Conservation (phyloP, 352 stramenopile species). For the Phytophthora hibernalis region DNA sequence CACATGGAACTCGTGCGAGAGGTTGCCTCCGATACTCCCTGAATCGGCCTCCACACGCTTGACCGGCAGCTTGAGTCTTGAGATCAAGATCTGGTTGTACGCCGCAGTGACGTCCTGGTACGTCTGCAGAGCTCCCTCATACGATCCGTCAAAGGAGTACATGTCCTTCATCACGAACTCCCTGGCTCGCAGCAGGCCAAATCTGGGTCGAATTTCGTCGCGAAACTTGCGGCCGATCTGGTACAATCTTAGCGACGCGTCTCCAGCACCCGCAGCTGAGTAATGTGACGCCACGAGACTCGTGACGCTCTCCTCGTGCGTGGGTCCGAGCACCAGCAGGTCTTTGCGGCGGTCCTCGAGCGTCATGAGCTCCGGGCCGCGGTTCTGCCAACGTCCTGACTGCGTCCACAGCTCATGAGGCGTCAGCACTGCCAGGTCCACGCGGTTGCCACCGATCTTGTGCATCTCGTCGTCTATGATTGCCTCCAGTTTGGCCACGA, state of each 20-base stretch:
- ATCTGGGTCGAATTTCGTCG: slow-evolving; percentile 89
- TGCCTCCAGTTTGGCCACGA: slow-evolving; percentile 80
- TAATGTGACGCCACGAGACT: slow-evolving; percentile 79
- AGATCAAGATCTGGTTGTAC: slow-evolving; percentile 80
- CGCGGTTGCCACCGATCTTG: slow-evolving; percentile 81
- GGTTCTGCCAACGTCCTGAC: slow-evolving; percentile 84
- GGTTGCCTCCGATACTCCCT: slow-evolving; percentile 87
- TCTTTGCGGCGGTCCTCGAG: slow-evolving; percentile 80
- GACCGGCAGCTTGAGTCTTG: slow-evolving; percentile 70
- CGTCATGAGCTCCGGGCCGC: slow-evolving; percentile 84
- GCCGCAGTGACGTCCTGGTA: slow-evolving; percentile 83
- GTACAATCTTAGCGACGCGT: slow-evolving; percentile 79
- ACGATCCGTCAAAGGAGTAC: slow-evolving; percentile 88
- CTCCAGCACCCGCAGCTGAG: slow-evolving; percentile 32
- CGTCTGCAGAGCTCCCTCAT: slow-evolving; percentile 62
- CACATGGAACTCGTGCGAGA: slow-evolving; percentile 92
- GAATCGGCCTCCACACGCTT: slow-evolving; percentile 88
- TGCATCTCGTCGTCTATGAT: slow-evolving; percentile 88
- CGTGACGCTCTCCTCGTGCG: slow-evolving; percentile 88
- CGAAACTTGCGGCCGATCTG: slow-evolving; percentile 91
- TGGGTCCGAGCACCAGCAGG: slow-evolving; percentile 74
- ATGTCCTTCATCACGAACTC: slow-evolving; percentile 95
- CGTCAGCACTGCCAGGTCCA: slow-evolving; percentile 83
- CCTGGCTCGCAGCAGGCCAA: slow-evolving; percentile 79
- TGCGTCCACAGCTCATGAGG: slow-evolving; percentile 82